A percentile compares a stretch with the other conserved stretches of the same genome.
These are phyloP conservation scores for Monosporascus sp. DNA, from an alignment of 2,329 filamentous ascomycete genomes.

Conservation along the genomic window DNA sequence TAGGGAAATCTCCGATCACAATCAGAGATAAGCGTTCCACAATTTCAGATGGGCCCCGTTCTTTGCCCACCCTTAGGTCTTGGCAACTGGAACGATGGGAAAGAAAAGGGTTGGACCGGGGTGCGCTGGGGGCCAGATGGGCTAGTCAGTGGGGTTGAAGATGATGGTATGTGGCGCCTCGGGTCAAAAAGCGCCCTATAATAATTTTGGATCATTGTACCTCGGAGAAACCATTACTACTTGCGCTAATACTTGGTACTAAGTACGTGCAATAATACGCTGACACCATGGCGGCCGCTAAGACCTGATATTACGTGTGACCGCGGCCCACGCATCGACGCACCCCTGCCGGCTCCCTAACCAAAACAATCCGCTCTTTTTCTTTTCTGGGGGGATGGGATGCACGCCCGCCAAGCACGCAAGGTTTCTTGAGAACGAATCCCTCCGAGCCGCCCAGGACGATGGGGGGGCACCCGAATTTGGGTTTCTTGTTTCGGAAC, in stretches of 20 bases:
- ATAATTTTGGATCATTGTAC: neutral
- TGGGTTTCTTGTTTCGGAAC: slow-evolving; percentile 3
- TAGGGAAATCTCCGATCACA: neutral
- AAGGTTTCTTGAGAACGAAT: slow-evolving; percentile 24
- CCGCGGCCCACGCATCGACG: neutral
- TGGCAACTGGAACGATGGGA: neutral
- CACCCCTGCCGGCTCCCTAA: neutral
- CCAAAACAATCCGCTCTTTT: neutral
- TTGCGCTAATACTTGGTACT: too few relatives aligned
- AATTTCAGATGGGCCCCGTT: neutral
- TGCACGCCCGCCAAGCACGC: slow-evolving; percentile 15
- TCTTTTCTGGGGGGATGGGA: neutral
- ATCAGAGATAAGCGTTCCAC: neutral
- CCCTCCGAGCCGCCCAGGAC: slow-evolving; percentile 24
- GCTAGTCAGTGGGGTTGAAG: neutral
- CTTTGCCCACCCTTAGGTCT: neutral
- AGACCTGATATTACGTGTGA: too few relatives aligned
- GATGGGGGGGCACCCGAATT: slow-evolving; percentile 2
- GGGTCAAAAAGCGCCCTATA: neutral
- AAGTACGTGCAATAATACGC: too few relatives aligned
- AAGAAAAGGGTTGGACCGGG: neutral
- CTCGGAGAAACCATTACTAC: too few relatives aligned
- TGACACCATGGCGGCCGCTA: too few relatives aligned
- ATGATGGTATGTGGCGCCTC: neutral
- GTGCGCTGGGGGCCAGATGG: neutral